These are phyloP conservation scores for Trypanosoma theileri DNA, from an alignment of 208 protist genomes.

Conservation along the genomic window DNA sequence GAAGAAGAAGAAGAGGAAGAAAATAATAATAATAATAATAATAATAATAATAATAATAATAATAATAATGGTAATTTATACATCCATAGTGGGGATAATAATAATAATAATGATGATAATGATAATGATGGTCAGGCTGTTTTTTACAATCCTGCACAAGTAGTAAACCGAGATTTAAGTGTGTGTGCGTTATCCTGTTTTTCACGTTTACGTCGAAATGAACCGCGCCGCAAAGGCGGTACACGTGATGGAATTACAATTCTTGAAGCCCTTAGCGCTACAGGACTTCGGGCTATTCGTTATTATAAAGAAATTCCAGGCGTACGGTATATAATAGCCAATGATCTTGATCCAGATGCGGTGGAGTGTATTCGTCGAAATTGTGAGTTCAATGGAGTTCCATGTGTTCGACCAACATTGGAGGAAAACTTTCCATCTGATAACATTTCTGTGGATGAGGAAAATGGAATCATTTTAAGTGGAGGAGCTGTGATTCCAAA, in stretches of 20 bases:
- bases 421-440: constrained; percentile 78
- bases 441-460: constrained; percentile 35
- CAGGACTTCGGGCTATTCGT: constrained; percentile 96
- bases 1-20: not conserved
- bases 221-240: constrained; percentile 65
- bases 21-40: not conserved
- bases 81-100: constrained; percentile 6
- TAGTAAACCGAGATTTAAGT: constrained; percentile 98
- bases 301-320: constrained; percentile 97
- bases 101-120: constrained; percentile 20
- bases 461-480: constrained; percentile 25
- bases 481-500: constrained; percentile 89
- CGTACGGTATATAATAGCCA: constrained; percentile 97
- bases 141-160: constrained; percentile 98
- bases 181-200: constrained; percentile 93
- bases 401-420: constrained; percentile 48
- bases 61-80: constrained; percentile 17
- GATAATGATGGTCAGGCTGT: constrained; percentile 76
- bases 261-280: constrained; percentile 97
- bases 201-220: constrained; percentile 36
- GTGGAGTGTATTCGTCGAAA: constrained; percentile 96
- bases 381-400: constrained; percentile 93
- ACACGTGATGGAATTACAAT: constrained; percentile 89
- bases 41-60: not conserved
- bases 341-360: constrained; percentile 96